Base-by-base conservation (phyloP, 257 asterid genomes). In the Voacanga thouarsii region DNA sequence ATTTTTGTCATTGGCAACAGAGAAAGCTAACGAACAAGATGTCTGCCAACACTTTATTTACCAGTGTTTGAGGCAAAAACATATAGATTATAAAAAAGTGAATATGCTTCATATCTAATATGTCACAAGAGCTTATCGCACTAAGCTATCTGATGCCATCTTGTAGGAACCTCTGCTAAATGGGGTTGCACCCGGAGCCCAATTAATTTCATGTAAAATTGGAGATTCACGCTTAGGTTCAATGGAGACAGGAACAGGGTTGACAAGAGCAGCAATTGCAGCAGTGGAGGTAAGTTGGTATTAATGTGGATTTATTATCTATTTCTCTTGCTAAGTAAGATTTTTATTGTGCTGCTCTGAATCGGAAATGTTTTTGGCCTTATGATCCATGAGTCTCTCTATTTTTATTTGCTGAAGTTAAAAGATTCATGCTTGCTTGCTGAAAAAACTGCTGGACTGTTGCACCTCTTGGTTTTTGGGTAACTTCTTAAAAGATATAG, bases 111-210 rank as follows among this genome's bases (percentile, higher is more conserved):
- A 49, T 41, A 30, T 44, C 55, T 18, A 53, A 66, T 21, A 67
- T 75, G 5, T 51, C 19, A 16, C 44, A 64, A 63, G 37, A 51
- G 14, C 51, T 33, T 70, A 56, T 75, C n/a, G 64, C 26, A 12
- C 30, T 43, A 59, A n/a, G 16, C 51, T 71, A 57, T 79, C 21
- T 71, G 53, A 66, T 71, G 56, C 84, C 77, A 77, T 80, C 86
- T 77, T 80, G 68, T 77, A 95, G 99, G 99, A 95, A 82, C 97
- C 97, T 77, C 88, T 91, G 87, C 81, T 95, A 83, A 95, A 95
- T 89, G 99, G 99, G 82, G 91, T 95, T 87, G 99, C 99, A 77
- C 99, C 99, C 83, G 99, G 99, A 86, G 99, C 99, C 72, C 98
- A 95, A 83, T 72, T 95, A 82, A 84, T 95, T 78, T 95, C 99